Percentiles rank a stretch among this genome's conserved stretches.
These are phyloP conservation scores for Triticum aestivum DNA, from an alignment of 176 grass and related monocot species.

Conservation along the genomic window DNA sequence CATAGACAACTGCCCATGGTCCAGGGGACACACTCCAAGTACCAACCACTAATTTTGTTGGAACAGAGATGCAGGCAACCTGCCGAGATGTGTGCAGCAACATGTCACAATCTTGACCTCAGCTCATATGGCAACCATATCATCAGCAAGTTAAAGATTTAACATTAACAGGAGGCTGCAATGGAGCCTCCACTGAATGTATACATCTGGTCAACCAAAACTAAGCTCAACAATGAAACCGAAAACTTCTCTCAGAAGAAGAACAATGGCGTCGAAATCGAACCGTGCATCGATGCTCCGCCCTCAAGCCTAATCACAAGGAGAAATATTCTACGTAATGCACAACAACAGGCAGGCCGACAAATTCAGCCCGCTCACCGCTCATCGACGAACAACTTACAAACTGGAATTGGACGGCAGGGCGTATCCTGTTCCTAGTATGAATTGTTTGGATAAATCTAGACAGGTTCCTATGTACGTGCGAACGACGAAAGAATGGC, in stretches of 20 bases:
- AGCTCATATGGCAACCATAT: background rate
- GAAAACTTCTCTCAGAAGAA: background rate
- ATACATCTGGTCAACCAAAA: background rate
- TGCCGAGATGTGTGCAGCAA: no score
- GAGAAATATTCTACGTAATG: background rate
- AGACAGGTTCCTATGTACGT: conserved; percentile 45
- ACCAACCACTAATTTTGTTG: background rate
- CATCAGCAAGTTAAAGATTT: background rate
- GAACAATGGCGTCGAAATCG: background rate
- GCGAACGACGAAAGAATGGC: conserved; percentile 35
- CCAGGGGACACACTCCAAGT: background rate
- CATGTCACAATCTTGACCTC: background rate
- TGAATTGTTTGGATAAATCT: conserved; percentile 15
- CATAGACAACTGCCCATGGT: background rate
- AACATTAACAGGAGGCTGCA: background rate
- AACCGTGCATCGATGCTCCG: background rate
- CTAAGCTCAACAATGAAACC: background rate
- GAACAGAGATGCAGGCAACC: background rate
- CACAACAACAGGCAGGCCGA: background rate
- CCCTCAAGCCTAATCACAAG: background rate
- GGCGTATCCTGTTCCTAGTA: background rate
- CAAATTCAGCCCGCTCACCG: background rate
- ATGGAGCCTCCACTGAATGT: background rate
- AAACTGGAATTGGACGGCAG: background rate
- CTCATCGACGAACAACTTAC: background rate